Evolutionary conservation across 495 filamentous ascomycete species (phyloP), one percentile per base, ranked within the genome.

Genomic region (Aspergillus taichungensis): DNA sequence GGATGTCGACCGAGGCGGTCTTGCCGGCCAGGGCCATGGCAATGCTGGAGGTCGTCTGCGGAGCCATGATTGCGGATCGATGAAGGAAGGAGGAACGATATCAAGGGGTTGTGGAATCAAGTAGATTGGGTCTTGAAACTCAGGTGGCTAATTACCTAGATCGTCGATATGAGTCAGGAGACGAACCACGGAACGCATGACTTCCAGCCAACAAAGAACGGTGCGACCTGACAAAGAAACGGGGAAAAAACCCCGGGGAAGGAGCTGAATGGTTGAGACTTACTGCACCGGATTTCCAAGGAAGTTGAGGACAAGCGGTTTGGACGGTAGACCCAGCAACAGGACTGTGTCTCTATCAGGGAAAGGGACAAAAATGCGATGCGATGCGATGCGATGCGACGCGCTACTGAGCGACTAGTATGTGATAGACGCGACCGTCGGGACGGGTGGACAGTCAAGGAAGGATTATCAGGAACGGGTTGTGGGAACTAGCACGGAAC

Each of bases 1-100:
- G 80, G 64, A 90, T 90, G 76, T 91, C 80, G 72, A 79, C 68
- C 33, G 73, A 78, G 45, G 72, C 74, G 45, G 75, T 76, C 63
- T 73, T 73, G 66, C 75, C 75, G 68, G 77, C 77, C 63, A 80
- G 73, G 60, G 79, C 80, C 71, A 78, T 74, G 43, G 76, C 73
- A 59, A 77, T 74, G 69, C 70, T 80, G 59, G 78, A 79, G 43
- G 62, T 64, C 51, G 62, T 73, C 45, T 69, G 68, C 49, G 60
- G 54, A 66, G 71, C 71, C 73, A 76, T 76, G 57, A 55, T 71
- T 53, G 44, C 30, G 42, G 42, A n/a, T 38, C 28, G 27, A 45
- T 40, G 38, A 39, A 30, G 44, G 42, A 47, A 30, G 31, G 33
- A 27, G 35, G n/a, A 34, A 31, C 31, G 44, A 37, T 40, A 45